Evolutionary conservation across 345 rosid genomes (phyloP), one percentile per base, ranked within the genome.

Genomic region (Ricinus communis): DNA sequence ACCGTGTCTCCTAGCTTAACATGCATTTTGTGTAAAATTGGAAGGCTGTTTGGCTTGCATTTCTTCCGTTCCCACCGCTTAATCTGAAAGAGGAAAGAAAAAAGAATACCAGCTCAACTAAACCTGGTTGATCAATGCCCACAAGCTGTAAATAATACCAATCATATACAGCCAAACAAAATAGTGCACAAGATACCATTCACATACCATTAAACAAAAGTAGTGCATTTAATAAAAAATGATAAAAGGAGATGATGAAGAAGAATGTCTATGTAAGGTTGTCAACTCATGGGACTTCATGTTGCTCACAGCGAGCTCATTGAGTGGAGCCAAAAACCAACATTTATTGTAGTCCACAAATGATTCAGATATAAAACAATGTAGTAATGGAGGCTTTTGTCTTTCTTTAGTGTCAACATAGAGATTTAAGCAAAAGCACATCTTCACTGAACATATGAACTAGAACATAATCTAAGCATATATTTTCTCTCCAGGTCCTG

Each of bases 21-120:
- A 62, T 91, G 97, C 96, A 95, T 91, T 77, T 87, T 95, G 66
- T 90, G 96, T 43, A 95, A 74, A 76, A 89, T 31, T 0, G 97
- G 98, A 74, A 91, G 97, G 78, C 96, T 87, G 82, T 94, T 94
- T 50, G 93, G 92, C 77, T 94, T 91, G 72, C 99, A 91, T 67
- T 94, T 73, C 80, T 87, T 91, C 19, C 92, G 82, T 78, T 94
- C 97, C 99, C 97, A 91, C 49, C 79, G 87, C 80, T 91, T 94
- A 45, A 91, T 83, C 97, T 91, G 91, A 56, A 45, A 62, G 40
- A 62, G 38, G 45, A 47, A 70, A 68, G 19, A 54, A 28, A 68
- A 64, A 28, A 67, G 50, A 62, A 38, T 50, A 54, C 2, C 33
- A 5, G 15, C 11, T 14, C 45, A 36, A 15, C 5, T 43, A 30